phyloP scores from a whole-genome alignment of 2,329 filamentous ascomycete genomes.

The Claviceps capensis region DNA sequence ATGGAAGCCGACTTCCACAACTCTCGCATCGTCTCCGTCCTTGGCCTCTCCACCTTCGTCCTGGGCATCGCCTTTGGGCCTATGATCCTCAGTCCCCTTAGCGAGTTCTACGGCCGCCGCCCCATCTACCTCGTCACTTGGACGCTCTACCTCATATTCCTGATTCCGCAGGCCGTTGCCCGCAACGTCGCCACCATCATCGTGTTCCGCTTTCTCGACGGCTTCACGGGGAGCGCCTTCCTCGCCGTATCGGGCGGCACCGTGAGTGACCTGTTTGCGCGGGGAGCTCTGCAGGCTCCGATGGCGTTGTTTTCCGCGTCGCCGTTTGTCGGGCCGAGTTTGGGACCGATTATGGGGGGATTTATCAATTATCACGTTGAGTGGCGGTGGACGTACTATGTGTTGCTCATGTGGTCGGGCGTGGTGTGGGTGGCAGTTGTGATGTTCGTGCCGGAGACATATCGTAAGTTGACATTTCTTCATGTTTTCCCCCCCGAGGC shows the following conservation, averaged over 20 bases:
- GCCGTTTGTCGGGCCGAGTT: conserved; percentile 48
- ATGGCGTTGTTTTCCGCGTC: conserved; percentile 69
- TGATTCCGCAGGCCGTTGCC: conserved; percentile 72
- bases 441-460: conserved; percentile 75
- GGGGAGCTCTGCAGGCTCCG: conserved; percentile 56
- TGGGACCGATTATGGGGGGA: conserved; percentile 54
- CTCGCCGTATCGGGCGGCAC: conserved; percentile 70
- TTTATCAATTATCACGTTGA: conserved; percentile 65
- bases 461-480: conserved; percentile 34
- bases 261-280: conserved; percentile 64
- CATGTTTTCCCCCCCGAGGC: background rate
- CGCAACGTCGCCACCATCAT: conserved; percentile 70
- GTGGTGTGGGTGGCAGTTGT: conserved; percentile 49
- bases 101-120: conserved; percentile 69
- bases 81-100: conserved; percentile 48
- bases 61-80: conserved; percentile 56
- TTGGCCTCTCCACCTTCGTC: conserved; percentile 75
- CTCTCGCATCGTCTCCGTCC: conserved; percentile 57
- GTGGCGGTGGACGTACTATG: conserved; percentile 79
- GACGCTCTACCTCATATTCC: conserved; percentile 60
- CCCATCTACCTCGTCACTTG: conserved; percentile 71
- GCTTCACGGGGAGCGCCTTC: conserved; percentile 55
- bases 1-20: conserved; percentile 61
- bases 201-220: conserved; percentile 63
- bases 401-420: conserved; percentile 71